Conservation (phyloP, 768 basidiomycete genomes). For the Pulveroboletus sp. region DNA sequence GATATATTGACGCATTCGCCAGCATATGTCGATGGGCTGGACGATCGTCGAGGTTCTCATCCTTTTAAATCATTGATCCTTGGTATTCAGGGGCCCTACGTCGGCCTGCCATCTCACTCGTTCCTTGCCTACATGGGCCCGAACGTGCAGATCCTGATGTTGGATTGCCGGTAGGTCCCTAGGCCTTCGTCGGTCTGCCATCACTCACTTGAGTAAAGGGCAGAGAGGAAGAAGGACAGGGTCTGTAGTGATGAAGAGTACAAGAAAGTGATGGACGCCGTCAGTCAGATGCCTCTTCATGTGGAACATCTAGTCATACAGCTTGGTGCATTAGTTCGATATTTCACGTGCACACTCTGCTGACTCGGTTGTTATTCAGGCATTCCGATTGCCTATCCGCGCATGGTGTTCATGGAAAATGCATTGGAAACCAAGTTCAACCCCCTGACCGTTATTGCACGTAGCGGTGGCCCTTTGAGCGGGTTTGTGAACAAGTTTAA, state of each 20-base stretch:
- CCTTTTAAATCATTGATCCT: slow-evolving; percentile 69
- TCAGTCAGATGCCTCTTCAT: slow-evolving; percentile 54
- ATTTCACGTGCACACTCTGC: background rate
- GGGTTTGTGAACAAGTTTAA: slow-evolving; percentile 91
- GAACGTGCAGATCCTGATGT: slow-evolving; percentile 62
- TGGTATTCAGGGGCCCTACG: slow-evolving; percentile 71
- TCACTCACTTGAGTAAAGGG: slow-evolving; percentile 41
- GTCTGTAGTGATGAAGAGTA: slow-evolving; percentile 79
- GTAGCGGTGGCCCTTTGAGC: slow-evolving; percentile 61
- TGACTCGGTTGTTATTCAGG: slow-evolving; percentile 36
- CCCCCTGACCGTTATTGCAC: slow-evolving; percentile 73
- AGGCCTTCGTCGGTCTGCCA: background rate
- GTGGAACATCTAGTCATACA: slow-evolving; percentile 85
- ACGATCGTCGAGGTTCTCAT: slow-evolving; percentile 59
- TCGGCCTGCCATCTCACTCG: slow-evolving; percentile 80
- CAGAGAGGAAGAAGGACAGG: slow-evolving; percentile 78
- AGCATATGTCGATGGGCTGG: slow-evolving; percentile 59
- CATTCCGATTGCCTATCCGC: slow-evolving; percentile 87
- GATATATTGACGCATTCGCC: background rate
- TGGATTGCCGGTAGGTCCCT: slow-evolving; percentile 71
- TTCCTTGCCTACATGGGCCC: slow-evolving; percentile 80
- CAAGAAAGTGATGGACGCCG: slow-evolving; percentile 59
- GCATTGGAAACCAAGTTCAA: slow-evolving; percentile 80
- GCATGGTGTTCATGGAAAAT: slow-evolving; percentile 83
- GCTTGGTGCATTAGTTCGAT: slow-evolving; percentile 46